These are phyloP conservation scores for Blastomyces emzantsi DNA, from an alignment of 2,329 filamentous ascomycete genomes.

Conservation along the genomic window DNA sequence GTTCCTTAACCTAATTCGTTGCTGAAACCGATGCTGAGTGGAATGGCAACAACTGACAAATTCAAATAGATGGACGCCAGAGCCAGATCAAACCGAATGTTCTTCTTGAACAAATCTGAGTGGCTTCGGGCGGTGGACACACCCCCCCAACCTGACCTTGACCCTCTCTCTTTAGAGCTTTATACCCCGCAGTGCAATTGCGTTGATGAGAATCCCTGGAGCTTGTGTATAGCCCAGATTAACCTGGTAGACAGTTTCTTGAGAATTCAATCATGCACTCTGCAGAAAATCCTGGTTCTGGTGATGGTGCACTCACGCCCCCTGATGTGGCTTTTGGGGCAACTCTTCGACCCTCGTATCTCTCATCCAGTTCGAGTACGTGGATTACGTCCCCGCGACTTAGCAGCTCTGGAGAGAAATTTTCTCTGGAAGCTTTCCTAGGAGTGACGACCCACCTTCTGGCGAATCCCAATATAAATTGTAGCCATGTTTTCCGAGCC, in stretches of 20 bases:
- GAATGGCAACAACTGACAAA: background rate
- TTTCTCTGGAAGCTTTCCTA: conserved; percentile 26
- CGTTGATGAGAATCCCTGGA: background rate
- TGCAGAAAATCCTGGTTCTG: background rate
- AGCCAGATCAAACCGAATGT: background rate
- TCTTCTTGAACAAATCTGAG: background rate
- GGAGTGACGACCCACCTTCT: conserved; percentile 44
- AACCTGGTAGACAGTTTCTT: background rate
- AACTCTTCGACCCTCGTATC: conserved; percentile 22
- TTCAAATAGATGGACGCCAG: background rate
- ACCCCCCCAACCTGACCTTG: background rate
- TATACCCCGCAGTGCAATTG: background rate
- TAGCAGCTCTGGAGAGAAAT: conserved; percentile 20
- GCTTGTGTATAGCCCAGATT: background rate
- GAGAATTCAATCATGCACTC: background rate
- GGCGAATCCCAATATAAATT: conserved; percentile 51
- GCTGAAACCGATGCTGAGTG: background rate
- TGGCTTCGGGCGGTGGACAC: background rate
- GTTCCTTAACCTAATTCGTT: background rate
- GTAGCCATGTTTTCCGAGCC: conserved; percentile 50
- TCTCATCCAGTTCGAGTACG: conserved; percentile 18
- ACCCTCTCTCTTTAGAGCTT: background rate
- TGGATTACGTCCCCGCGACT: conserved; percentile 31
- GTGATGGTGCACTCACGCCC: background rate
- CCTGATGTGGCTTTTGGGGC: conserved; percentile 15